These are phyloP conservation scores for Dispira parvispora DNA, from an alignment of 192 early-diverging fungal species.

Conservation along the genomic window DNA sequence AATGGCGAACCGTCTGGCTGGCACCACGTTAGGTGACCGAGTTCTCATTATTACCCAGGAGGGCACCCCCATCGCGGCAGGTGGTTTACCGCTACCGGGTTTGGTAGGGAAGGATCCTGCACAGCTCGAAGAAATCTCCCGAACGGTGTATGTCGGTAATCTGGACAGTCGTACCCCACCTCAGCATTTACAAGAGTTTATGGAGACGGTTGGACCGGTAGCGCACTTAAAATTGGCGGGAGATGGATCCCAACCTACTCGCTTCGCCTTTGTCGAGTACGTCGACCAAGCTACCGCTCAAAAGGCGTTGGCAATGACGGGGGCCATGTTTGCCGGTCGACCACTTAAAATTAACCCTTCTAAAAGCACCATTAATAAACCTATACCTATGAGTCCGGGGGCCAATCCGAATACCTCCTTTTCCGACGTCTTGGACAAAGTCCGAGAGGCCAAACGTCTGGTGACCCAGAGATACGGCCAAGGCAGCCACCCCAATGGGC, in stretches of 20 bases:
- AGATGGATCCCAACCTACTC: slow-evolving; percentile 38
- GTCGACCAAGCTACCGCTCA: slow-evolving; percentile 34
- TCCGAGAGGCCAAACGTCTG: neutral
- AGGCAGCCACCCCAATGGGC: too few species aligned
- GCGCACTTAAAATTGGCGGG: slow-evolving; percentile 63
- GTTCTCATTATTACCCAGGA: slow-evolving; percentile 34
- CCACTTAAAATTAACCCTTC: slow-evolving; percentile 57
- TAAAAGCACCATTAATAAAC: slow-evolving; percentile 63
- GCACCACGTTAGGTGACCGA: slow-evolving; percentile 46
- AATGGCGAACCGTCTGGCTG: slow-evolving; percentile 43
- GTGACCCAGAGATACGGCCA: neutral
- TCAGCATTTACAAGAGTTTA: slow-evolving; percentile 42
- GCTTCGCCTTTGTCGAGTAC: slow-evolving; percentile 74
- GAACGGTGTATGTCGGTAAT: slow-evolving; percentile 65
- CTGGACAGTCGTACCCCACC: slow-evolving; percentile 34
- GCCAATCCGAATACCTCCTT: neutral
- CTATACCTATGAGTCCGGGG: neutral
- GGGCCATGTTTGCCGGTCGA: slow-evolving; percentile 39
- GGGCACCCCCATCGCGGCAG: slow-evolving; percentile 20
- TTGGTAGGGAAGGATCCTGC: slow-evolving; percentile 39
- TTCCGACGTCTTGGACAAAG: neutral
- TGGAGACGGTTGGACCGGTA: slow-evolving; percentile 43
- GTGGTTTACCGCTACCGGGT: slow-evolving; percentile 28
- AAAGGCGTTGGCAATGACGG: slow-evolving; percentile 44
- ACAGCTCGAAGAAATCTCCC: slow-evolving; percentile 57